Evolutionary conservation across 2,329 filamentous ascomycete species (phyloP).

Genomic region (Trematosphaeria pertusa): DNA sequence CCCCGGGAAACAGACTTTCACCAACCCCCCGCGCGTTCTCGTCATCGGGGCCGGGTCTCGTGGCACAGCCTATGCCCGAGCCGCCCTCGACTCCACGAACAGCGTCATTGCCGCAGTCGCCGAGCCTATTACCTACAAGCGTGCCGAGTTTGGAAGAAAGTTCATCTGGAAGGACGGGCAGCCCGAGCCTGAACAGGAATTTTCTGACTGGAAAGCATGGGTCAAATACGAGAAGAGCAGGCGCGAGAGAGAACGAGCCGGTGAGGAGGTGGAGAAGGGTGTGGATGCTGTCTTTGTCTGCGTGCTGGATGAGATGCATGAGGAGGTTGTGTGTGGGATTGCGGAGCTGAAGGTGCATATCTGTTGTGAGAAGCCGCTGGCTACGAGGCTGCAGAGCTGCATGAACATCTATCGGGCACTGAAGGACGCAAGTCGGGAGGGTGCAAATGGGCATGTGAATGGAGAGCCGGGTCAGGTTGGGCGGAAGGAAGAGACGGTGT

Average conservation of each 20-base stretch:
- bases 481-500: slow-evolving; percentile 58
- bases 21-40: slow-evolving; percentile 37
- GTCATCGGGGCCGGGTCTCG: slow-evolving; percentile 50
- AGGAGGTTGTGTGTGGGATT: slow-evolving; percentile 77
- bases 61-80: slow-evolving; percentile 45
- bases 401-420: slow-evolving; percentile 73
- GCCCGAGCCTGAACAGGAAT: slow-evolving; percentile 69
- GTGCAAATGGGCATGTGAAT: slow-evolving; percentile 37
- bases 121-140: slow-evolving; percentile 81
- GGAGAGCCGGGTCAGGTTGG: background rate
- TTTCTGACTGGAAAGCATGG: slow-evolving; percentile 77
- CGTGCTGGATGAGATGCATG: slow-evolving; percentile 88
- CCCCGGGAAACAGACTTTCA: slow-evolving; percentile 27
- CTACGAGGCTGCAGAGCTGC: slow-evolving; percentile 79
- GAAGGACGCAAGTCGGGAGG: slow-evolving; percentile 18
- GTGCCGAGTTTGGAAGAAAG: slow-evolving; percentile 70
- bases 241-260: slow-evolving; percentile 54
- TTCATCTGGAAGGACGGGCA: slow-evolving; percentile 72
- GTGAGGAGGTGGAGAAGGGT: slow-evolving; percentile 35
- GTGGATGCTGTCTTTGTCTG: slow-evolving; percentile 70
- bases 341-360: slow-evolving; percentile 76
- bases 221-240: slow-evolving; percentile 73
- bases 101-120: slow-evolving; percentile 79
- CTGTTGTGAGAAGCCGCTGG: slow-evolving; percentile 94
- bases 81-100: slow-evolving; percentile 30